These are phyloP conservation scores for Cladophialophora immunda DNA, from an alignment of 2,329 filamentous ascomycete species.

Conservation along the genomic window DNA sequence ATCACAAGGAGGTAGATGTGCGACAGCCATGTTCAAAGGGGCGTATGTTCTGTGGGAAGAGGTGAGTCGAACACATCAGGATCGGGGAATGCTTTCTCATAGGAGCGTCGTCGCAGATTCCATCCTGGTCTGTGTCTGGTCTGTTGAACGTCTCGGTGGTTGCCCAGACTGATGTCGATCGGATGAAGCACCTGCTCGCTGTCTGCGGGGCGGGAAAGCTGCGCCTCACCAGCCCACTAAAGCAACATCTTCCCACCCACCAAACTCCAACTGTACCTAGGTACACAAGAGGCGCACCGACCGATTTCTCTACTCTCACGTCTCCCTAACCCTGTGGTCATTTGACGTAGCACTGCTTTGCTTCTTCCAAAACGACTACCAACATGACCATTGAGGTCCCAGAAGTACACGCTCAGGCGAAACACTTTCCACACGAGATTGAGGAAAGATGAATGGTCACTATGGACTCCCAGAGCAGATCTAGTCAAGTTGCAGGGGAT, in stretches of 20 bases:
- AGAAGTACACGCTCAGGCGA: neutral
- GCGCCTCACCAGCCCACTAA: neutral
- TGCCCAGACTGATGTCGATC: neutral
- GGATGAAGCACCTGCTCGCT: neutral
- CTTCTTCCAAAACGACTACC: neutral
- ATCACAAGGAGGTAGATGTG: conserved; percentile 28
- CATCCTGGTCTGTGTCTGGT: neutral
- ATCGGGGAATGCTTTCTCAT: conserved; percentile 4
- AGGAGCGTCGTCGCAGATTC: neutral
- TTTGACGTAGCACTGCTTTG: neutral
- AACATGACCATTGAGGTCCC: neutral
- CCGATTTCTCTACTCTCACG: neutral
- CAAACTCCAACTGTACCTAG: neutral
- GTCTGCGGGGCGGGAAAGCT: neutral
- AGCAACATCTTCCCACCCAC: neutral
- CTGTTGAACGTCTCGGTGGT: neutral
- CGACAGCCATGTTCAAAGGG: conserved; percentile 28
- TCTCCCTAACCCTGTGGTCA: neutral
- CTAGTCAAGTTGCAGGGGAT: conserved; percentile 4
- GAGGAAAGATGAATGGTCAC: conserved; percentile 8
- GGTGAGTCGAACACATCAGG: neutral
- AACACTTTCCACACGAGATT: neutral
- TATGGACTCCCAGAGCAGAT: conserved; percentile 18
- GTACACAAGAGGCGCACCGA: neutral
- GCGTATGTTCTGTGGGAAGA: neutral